Evolutionary conservation across 768 basidiomycete genomes (phyloP).

Genomic region (Serendipita sp.): DNA sequence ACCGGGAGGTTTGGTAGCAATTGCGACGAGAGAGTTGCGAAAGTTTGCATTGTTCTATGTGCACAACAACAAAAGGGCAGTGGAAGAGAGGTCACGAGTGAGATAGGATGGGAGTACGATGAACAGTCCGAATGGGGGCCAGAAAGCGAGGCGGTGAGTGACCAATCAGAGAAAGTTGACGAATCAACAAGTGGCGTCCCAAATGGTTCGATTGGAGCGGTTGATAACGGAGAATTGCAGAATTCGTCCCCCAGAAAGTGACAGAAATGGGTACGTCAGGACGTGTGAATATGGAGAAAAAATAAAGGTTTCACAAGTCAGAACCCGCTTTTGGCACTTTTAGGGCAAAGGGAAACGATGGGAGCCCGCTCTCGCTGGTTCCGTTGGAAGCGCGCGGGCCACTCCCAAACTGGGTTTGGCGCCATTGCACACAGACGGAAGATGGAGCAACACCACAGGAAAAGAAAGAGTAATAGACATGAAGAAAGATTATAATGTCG

Average conservation of each 20-base stretch:
- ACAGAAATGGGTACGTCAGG: too few species aligned
- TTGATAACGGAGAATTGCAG: too few species aligned
- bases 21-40: not conserved
- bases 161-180: not conserved
- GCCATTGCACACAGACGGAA: too few species aligned
- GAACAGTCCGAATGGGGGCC: not conserved
- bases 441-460: too few species aligned
- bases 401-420: too few species aligned
- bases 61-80: not conserved
- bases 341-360: not conserved
- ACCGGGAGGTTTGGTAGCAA: not conserved
- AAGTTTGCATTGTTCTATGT: slow-evolving; percentile 4
- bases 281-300: too few species aligned
- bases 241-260: too few species aligned
- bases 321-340: not conserved
- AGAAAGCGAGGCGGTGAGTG: not conserved
- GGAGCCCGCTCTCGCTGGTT: too few species aligned
- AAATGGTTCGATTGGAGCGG: not conserved
- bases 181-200: not conserved
- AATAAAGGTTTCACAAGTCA: not conserved
- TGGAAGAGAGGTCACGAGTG: not conserved
- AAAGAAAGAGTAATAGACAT: too few species aligned
- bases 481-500: too few species aligned
- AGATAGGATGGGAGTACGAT: not conserved
- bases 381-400: not conserved